A percentile compares a stretch with the other conserved stretches of the same genome.
phyloP scores from a whole-genome alignment of 1,284 basidiomycete species.

The Microbotryum silenes-acaulis region DNA sequence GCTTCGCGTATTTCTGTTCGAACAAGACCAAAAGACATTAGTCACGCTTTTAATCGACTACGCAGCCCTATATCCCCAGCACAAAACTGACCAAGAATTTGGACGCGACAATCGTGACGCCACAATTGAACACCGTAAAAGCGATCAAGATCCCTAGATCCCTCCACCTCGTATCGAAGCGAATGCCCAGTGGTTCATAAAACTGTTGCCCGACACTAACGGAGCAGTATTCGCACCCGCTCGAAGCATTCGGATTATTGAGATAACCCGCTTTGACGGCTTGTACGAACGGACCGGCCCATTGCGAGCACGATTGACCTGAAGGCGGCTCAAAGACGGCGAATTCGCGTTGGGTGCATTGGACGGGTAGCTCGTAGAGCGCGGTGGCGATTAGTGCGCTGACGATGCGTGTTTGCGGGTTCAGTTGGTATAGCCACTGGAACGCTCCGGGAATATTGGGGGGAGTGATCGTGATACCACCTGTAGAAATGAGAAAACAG shows the following conservation, averaged over 20 bases:
- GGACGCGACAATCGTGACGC: slow-evolving; percentile 64
- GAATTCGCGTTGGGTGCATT: slow-evolving; percentile 38
- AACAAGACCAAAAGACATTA: too few relatives aligned
- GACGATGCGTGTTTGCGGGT: slow-evolving; percentile 39
- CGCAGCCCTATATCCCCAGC: too few relatives aligned
- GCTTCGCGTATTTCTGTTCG: too few relatives aligned
- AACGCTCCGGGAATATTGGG: slow-evolving; percentile 56
- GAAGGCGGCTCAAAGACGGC: slow-evolving; percentile 38
- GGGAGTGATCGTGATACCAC: slow-evolving; percentile 32
- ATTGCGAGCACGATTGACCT: slow-evolving; percentile 40
- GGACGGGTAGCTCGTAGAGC: slow-evolving; percentile 62
- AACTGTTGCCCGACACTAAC: slow-evolving; percentile 65
- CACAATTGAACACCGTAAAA: slow-evolving; percentile 57
- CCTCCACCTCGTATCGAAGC: slow-evolving; percentile 43
- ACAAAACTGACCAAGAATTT: slow-evolving; percentile 49
- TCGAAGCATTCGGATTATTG: slow-evolving; percentile 57
- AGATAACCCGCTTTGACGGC: slow-evolving; percentile 59
- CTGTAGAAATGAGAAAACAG: too few relatives aligned
- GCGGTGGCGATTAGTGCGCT: slow-evolving; percentile 66
- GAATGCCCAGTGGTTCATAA: slow-evolving; percentile 60
- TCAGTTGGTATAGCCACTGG: slow-evolving; percentile 56
- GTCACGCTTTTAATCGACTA: too few relatives aligned
- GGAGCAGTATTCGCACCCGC: slow-evolving; percentile 62
- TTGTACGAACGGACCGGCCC: slow-evolving; percentile 28
- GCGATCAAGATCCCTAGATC: slow-evolving; percentile 17